Evolutionary conservation across 2,329 filamentous ascomycete species (phyloP), one percentile per base, ranked within the genome.

Genomic region (Pezicula radicicola): DNA sequence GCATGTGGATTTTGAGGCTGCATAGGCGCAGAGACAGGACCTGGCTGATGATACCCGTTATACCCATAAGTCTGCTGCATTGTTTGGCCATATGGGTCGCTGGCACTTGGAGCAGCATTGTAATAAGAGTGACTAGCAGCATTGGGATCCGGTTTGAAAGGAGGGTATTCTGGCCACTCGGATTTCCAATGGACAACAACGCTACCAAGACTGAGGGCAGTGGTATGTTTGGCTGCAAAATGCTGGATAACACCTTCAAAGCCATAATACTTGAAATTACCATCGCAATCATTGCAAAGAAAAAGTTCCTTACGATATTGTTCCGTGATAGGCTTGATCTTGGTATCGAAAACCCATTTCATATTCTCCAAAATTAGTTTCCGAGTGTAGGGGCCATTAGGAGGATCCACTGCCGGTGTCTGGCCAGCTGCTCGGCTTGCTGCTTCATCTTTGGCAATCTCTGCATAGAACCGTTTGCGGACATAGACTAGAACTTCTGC

Each of bases 161-260:
- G 88, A n/a, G 87, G 79, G 28, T 81, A 73, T 58, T 84, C 80
- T 40, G 89, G 89, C 90, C 89, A 95, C 65, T 91, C 86, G 3
- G 88, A 81, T 66, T 85, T 83, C 90, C 89, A 95, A 62, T 87
- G 77, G 15, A 93, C 87, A 41, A 91, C 82, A 44, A 88, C 73
- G 60, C 81, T 90, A 46, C 88, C 89, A 51, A 79, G 68, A 66
- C 87, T 91, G 52, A 93, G 81, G 13, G 75, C 70, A 51, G 68
- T 82, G 41, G 88, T 91, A 65, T 94, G 90, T 67, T 93, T 94
- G 39, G 88, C 88, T 52, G 88, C 88, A 64, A 85, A 93, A 67
- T 95, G 90, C 65, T 94, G 89, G 43, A 93, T 80, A 27, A 93
- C 82, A 8, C 85, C 85, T 68, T 93, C 88, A 57, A 94, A 88